Conservation (phyloP, 768 basidiomycete species). For the Vishniacozyma victoriae region DNA sequence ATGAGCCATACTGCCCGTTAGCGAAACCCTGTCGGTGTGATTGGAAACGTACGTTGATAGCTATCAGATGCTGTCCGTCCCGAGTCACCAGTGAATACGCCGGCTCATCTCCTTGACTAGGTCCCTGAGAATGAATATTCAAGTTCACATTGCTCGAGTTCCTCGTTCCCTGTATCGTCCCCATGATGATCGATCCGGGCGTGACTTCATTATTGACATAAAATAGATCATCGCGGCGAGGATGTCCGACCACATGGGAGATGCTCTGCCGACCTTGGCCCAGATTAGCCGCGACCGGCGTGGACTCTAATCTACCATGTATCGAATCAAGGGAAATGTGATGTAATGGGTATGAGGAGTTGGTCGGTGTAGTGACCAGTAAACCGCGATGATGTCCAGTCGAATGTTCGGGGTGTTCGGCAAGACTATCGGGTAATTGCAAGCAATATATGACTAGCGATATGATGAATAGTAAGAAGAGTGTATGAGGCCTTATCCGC, state of each 20-base stretch:
- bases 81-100: not conserved
- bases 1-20: too few relatives aligned
- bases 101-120: not conserved
- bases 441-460: not conserved
- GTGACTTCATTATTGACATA: constrained; percentile 1
- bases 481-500: not conserved
- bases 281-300: not conserved
- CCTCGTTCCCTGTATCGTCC: not conserved
- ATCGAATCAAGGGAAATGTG: not conserved
- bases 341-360: not conserved
- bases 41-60: not conserved
- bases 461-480: not conserved
- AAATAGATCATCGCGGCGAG: not conserved
- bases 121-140: too few relatives aligned
- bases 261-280: not conserved
- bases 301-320: too few relatives aligned
- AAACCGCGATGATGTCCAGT: not conserved
- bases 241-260: not conserved
- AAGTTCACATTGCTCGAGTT: not conserved
- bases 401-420: not conserved
- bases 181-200: not conserved
- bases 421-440: too few relatives aligned
- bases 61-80: not conserved
- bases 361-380: not conserved
- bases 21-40: too few relatives aligned